Evolutionary conservation across 1,139 yeast species (phyloP).

Genomic region (Pichia sp.): DNA sequence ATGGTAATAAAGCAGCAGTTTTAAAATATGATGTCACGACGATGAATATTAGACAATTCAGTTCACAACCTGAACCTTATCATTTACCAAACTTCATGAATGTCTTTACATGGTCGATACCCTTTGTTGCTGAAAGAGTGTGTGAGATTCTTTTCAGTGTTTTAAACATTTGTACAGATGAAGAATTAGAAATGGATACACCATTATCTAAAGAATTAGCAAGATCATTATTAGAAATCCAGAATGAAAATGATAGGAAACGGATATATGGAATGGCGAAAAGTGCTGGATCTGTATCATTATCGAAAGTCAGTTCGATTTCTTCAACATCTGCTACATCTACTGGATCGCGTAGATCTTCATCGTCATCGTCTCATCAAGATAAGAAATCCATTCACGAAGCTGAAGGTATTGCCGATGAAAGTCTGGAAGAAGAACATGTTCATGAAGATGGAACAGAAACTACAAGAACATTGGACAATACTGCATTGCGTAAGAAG

Average conservation of each 20-base stretch:
- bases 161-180: constrained; percentile 92
- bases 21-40: constrained; percentile 87
- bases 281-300: background rate
- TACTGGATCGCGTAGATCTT: background rate
- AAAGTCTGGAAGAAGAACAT: background rate
- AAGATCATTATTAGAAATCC: constrained; percentile 20
- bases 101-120: constrained; percentile 96
- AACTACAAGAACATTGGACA: constrained; percentile 24
- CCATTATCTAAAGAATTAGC: constrained; percentile 39
- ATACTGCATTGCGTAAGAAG: constrained; percentile 76
- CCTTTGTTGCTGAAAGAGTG: constrained; percentile 96
- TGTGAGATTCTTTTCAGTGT: constrained; percentile 93
- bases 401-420: background rate
- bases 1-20: constrained; percentile 95
- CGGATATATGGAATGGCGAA: background rate
- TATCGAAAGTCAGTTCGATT: background rate
- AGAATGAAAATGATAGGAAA: constrained; percentile 11
- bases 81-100: constrained; percentile 98
- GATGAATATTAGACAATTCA: constrained; percentile 95
- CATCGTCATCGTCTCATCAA: background rate
- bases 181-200: constrained; percentile 81
- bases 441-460: background rate
- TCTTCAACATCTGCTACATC: background rate
- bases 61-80: constrained; percentile 92
- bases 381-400: background rate